Conservation (phyloP, 139 green algal genomes). For the Eudorina sp. region DNA sequence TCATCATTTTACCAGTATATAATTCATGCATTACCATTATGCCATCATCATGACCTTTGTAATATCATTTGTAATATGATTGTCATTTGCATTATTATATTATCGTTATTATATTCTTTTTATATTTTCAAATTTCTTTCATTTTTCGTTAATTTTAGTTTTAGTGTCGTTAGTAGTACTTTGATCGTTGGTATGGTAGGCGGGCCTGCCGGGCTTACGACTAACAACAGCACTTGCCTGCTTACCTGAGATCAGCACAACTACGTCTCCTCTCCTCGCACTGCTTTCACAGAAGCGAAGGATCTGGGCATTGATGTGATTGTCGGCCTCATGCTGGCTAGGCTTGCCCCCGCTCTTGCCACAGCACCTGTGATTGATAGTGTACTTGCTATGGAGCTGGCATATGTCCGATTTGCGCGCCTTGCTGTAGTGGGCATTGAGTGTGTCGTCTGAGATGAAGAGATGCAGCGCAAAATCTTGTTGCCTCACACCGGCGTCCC, state of each 20-base stretch:
- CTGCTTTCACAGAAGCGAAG: background rate
- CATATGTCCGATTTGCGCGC: background rate
- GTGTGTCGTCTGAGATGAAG: background rate
- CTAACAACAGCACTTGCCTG: too few relatives aligned
- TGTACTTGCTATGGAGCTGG: background rate
- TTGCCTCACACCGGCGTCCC: background rate
- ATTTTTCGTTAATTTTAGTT: too few relatives aligned
- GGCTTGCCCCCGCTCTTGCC: background rate
- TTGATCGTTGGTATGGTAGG: too few relatives aligned
- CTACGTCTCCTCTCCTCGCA: background rate
- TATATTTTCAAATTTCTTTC: too few relatives aligned
- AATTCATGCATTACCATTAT: too few relatives aligned
- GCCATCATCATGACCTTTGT: too few relatives aligned
- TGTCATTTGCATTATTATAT: too few relatives aligned
- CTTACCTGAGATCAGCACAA: background rate
- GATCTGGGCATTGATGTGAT: background rate
- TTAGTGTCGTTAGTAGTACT: too few relatives aligned
- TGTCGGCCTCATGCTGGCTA: background rate
- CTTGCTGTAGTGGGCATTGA: background rate
- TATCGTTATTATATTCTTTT: too few relatives aligned
- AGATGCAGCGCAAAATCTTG: background rate
- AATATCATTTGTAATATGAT: too few relatives aligned
- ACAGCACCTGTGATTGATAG: background rate
- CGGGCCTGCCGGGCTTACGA: too few relatives aligned
- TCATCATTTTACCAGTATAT: too few relatives aligned